Evolutionary conservation across 352 stramenopile genomes (phyloP).

Genomic region (Globisporangium abappressorium): DNA sequence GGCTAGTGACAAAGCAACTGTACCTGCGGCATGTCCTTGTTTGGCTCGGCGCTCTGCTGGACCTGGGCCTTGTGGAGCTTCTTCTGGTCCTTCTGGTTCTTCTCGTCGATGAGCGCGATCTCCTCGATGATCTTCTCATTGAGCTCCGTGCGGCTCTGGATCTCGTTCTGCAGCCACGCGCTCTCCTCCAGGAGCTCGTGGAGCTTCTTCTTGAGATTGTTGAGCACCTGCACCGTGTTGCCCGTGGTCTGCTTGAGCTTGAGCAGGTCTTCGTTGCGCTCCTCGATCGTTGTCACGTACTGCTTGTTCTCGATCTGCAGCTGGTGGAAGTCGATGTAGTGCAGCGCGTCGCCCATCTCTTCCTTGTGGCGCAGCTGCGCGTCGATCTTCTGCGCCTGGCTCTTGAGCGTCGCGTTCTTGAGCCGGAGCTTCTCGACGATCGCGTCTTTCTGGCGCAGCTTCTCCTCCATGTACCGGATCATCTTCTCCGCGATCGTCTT

Average conservation of each 20-base stretch:
- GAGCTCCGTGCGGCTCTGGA: slow-evolving; percentile 71
- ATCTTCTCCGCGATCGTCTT: slow-evolving; percentile 94
- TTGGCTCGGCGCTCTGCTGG: slow-evolving; percentile 65
- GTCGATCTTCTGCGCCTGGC: slow-evolving; percentile 91
- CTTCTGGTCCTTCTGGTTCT: slow-evolving; percentile 68
- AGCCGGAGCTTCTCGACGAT: slow-evolving; percentile 92
- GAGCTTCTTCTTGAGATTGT: slow-evolving; percentile 89
- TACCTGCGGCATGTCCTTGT: slow-evolving; percentile 84
- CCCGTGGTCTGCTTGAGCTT: slow-evolving; percentile 90
- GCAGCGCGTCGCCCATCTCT: slow-evolving; percentile 93
- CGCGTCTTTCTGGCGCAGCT: slow-evolving; percentile 89
- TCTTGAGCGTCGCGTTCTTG: slow-evolving; percentile 93
- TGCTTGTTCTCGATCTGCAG: slow-evolving; percentile 97
- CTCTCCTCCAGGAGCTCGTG: slow-evolving; percentile 84
- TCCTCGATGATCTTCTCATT: slow-evolving; percentile 88
- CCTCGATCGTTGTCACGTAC: slow-evolving; percentile 93
- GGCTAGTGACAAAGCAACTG: background rate
- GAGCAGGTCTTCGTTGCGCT: slow-evolving; percentile 93
- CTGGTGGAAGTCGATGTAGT: slow-evolving; percentile 97
- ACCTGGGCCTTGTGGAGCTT: slow-evolving; percentile 55
- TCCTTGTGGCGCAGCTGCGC: slow-evolving; percentile 92
- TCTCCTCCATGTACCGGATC: slow-evolving; percentile 95
- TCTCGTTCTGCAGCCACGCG: slow-evolving; percentile 79
- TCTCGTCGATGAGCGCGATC: slow-evolving; percentile 58
- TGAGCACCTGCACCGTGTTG: slow-evolving; percentile 88